phyloP scores from a whole-genome alignment of 116 monocot genomes.

The Cymodocea nodosa region DNA sequence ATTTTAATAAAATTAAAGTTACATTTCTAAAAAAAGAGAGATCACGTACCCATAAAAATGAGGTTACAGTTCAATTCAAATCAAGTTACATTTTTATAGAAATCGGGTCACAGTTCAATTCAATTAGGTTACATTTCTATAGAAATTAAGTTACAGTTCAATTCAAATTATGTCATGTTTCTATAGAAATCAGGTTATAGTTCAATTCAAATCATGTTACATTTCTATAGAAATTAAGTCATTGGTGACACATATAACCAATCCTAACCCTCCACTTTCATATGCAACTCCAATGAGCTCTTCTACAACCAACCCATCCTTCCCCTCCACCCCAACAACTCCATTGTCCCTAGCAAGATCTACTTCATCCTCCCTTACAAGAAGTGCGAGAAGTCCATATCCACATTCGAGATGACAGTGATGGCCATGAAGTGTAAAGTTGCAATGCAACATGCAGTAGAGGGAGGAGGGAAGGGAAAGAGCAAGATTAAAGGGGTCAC shows the following conservation, averaged over 20 bases:
- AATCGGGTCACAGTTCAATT: too few relatives aligned
- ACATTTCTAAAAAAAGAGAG: too few relatives aligned
- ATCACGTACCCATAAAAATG: too few relatives aligned
- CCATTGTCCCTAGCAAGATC: slow-evolving; percentile 13
- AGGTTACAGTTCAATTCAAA: too few relatives aligned
- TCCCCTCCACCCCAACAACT: slow-evolving; percentile 8
- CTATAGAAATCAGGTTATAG: too few relatives aligned
- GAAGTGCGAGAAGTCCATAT: slow-evolving; percentile 4
- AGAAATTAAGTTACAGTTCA: too few relatives aligned
- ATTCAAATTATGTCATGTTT: too few relatives aligned
- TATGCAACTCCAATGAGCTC: slow-evolving; percentile 27
- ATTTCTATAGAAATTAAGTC: too few relatives aligned
- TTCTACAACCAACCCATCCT: slow-evolving; percentile 9
- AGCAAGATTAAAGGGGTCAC: background rate
- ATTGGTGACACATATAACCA: background rate
- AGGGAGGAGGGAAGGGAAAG: background rate
- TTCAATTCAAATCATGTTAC: too few relatives aligned
- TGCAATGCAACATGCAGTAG: slow-evolving; percentile 5
- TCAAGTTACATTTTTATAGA: too few relatives aligned
- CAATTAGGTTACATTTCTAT: too few relatives aligned
- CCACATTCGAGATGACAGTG: slow-evolving; percentile 10
- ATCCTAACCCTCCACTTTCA: slow-evolving; percentile 5
- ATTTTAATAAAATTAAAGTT: too few relatives aligned
- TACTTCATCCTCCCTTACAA: slow-evolving; percentile 22
- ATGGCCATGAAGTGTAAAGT: slow-evolving; percentile 15